phyloP scores from a whole-genome alignment of 1,139 yeast species.

The Suhomyces ambrosiae region DNA sequence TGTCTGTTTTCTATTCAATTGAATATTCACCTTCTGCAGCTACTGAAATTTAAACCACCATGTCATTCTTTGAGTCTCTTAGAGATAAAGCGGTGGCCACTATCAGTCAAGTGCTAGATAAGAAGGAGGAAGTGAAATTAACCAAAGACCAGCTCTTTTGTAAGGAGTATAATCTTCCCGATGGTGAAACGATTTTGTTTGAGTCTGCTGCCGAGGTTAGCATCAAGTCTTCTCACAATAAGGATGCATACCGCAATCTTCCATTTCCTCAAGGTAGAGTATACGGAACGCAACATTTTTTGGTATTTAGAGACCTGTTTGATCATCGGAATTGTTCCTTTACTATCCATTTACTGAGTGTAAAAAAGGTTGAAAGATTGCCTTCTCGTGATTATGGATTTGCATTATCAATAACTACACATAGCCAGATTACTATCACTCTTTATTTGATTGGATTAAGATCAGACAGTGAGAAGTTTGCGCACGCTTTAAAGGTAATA shows the following conservation, averaged over 20 bases:
- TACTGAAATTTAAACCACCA: too few species aligned
- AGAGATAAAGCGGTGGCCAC: conserved; percentile 32
- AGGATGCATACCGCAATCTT: conserved; percentile 27
- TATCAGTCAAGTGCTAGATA: conserved; percentile 44
- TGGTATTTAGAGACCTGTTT: conserved; percentile 71
- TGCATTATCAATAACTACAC: conserved; percentile 71
- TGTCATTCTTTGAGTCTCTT: conserved; percentile 30
- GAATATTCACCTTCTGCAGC: too few species aligned
- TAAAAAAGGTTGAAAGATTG: conserved; percentile 83
- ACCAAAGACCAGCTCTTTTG: conserved; percentile 73
- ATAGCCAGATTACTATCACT: conserved; percentile 63
- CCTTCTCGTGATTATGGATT: conserved; percentile 79
- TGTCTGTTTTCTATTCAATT: too few species aligned
- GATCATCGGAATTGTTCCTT: conserved; percentile 72
- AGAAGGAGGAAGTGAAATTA: conserved; percentile 37
- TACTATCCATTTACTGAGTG: conserved; percentile 71
- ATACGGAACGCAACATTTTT: conserved; percentile 69
- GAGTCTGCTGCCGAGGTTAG: conserved; percentile 73
- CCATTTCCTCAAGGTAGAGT: conserved; percentile 58
- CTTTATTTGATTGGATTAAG: conserved; percentile 79
- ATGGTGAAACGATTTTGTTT: conserved; percentile 62
- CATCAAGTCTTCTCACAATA: conserved; percentile 41
- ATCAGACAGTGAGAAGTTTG: conserved; percentile 79
- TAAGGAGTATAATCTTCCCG: conserved; percentile 68
- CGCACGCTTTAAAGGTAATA: conserved; percentile 62